Conservation (phyloP, 495 filamentous ascomycete species). For the Aspergillus conjunctus region DNA sequence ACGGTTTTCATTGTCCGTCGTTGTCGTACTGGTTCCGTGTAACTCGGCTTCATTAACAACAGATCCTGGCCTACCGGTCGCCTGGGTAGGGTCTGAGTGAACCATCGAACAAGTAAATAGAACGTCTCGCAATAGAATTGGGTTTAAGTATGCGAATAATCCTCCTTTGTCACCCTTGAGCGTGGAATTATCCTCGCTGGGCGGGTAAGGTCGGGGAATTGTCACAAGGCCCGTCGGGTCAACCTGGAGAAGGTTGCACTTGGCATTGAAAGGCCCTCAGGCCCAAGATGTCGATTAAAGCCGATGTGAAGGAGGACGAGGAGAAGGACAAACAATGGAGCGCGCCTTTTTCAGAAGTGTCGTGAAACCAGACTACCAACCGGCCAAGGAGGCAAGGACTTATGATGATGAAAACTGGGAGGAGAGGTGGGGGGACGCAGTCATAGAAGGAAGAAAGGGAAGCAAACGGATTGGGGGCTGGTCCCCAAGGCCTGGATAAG, state of each 20-base stretch:
- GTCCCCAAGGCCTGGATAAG: not conserved
- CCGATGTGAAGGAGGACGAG: not conserved
- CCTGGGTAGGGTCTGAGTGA: slow-evolving; percentile 25
- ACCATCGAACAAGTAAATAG: slow-evolving; percentile 30
- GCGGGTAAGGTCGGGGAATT: slow-evolving; percentile 26
- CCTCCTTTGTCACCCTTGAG: slow-evolving; percentile 7
- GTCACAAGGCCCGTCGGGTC: slow-evolving; percentile 17
- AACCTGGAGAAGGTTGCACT: slow-evolving; percentile 20
- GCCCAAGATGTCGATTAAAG: not conserved
- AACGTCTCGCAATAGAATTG: slow-evolving; percentile 1
- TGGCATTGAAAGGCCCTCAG: slow-evolving; percentile 12
- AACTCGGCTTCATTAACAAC: slow-evolving; percentile 22
- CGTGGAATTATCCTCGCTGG: slow-evolving; percentile 9
- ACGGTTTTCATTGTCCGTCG: slow-evolving; percentile 26
- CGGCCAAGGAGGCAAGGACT: not conserved
- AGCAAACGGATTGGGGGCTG: slow-evolving; percentile 4
- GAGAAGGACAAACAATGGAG: slow-evolving; percentile 5
- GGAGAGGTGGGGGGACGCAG: not conserved
- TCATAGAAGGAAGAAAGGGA: not conserved
- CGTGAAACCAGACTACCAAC: slow-evolving; percentile 3
- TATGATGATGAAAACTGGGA: slow-evolving; percentile 5
- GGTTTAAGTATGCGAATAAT: slow-evolving; percentile 5
- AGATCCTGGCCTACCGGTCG: slow-evolving; percentile 33
- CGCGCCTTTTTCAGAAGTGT: not conserved
- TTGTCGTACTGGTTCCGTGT: slow-evolving; percentile 23